These are phyloP conservation scores for Cordyceps farinosa DNA, from an alignment of 2,329 filamentous ascomycete genomes.

Conservation along the genomic window DNA sequence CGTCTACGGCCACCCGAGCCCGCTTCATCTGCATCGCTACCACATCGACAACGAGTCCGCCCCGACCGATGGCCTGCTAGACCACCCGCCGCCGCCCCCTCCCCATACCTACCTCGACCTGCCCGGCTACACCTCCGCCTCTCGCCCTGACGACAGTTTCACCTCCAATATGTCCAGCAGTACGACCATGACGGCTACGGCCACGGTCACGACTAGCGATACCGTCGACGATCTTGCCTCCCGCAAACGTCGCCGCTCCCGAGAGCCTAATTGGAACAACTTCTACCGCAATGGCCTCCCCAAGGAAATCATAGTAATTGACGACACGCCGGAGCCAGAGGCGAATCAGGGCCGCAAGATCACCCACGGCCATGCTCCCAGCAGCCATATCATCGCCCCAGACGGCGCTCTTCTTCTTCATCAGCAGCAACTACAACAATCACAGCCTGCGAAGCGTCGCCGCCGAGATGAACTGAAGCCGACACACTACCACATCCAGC, in stretches of 20 bases:
- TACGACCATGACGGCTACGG: slow-evolving; percentile 24
- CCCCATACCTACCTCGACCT: slow-evolving; percentile 24
- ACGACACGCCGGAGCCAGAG: slow-evolving; percentile 64
- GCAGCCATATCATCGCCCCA: slow-evolving; percentile 29
- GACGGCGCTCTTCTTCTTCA: slow-evolving; percentile 24
- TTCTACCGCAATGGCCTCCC: slow-evolving; percentile 83
- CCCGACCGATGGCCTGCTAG: slow-evolving; percentile 32
- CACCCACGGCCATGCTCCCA: slow-evolving; percentile 31
- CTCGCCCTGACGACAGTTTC: slow-evolving; percentile 7
- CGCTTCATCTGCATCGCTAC: slow-evolving; percentile 27
- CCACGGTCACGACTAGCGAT: slow-evolving; percentile 25
- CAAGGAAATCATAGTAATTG: slow-evolving; percentile 82
- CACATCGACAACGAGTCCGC: slow-evolving; percentile 28
- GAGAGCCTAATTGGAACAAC: slow-evolving; percentile 70
- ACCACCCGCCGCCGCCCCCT: slow-evolving; percentile 30
- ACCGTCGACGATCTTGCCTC: slow-evolving; percentile 26
- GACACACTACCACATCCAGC: slow-evolving; percentile 62
- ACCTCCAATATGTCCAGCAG: slow-evolving; percentile 21
- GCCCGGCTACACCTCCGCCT: slow-evolving; percentile 1
- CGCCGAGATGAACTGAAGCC: slow-evolving; percentile 57
- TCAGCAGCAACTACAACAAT: slow-evolving; percentile 32
- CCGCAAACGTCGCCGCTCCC: slow-evolving; percentile 55
- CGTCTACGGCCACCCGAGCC: slow-evolving; percentile 19
- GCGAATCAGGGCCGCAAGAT: slow-evolving; percentile 40
- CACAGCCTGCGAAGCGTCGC: slow-evolving; percentile 67